A percentile compares a stretch with the other conserved stretches of the same genome.
phyloP scores from a whole-genome alignment of 768 basidiomycete species.

The Leccinum sublutescens region DNA sequence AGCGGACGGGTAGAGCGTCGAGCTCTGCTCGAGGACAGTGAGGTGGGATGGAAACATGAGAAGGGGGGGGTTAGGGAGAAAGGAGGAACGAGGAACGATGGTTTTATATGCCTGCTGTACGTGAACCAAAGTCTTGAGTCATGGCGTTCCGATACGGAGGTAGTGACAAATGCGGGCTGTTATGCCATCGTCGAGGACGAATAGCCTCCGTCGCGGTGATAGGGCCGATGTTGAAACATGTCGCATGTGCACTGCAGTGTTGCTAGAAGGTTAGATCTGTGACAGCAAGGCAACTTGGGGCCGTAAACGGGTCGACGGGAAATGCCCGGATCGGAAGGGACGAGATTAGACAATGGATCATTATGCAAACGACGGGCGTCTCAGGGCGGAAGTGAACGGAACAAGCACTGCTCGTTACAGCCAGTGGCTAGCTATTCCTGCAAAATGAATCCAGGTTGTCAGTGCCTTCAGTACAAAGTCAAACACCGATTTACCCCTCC shows the following conservation, averaged over 20 bases:
- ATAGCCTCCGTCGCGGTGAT: conserved; percentile 37
- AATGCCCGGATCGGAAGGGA: conserved; percentile 15
- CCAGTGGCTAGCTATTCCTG: conserved; percentile 22
- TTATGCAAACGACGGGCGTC: conserved; percentile 21
- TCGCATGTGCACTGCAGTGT: conserved; percentile 34
- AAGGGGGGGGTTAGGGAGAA: conserved; percentile 7
- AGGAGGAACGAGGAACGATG: conserved; percentile 1
- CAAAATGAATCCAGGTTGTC: conserved; percentile 24
- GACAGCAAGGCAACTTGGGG: conserved; percentile 23
- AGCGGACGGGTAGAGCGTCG: conserved; percentile 45
- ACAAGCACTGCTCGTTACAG: conserved; percentile 21
- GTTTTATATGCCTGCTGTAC: conserved; percentile 35
- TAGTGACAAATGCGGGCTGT: conserved; percentile 29
- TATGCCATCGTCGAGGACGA: conserved; percentile 24
- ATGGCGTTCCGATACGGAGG: conserved; percentile 30
- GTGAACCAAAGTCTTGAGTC: conserved; percentile 15
- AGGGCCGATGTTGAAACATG: conserved; percentile 35
- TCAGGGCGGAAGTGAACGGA: conserved; percentile 18
- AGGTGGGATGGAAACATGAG: conserved; percentile 51
- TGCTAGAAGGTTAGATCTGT: conserved; percentile 27
- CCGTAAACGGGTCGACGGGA: conserved; percentile 25
- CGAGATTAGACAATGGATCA: conserved; percentile 21
- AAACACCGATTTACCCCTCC: conserved; percentile 18
- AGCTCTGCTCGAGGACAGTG: conserved; percentile 57
- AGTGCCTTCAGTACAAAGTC: conserved; percentile 19